These are phyloP conservation scores for Lindgomyces ingoldianus DNA, from an alignment of 495 filamentous ascomycete species.

Conservation along the genomic window DNA sequence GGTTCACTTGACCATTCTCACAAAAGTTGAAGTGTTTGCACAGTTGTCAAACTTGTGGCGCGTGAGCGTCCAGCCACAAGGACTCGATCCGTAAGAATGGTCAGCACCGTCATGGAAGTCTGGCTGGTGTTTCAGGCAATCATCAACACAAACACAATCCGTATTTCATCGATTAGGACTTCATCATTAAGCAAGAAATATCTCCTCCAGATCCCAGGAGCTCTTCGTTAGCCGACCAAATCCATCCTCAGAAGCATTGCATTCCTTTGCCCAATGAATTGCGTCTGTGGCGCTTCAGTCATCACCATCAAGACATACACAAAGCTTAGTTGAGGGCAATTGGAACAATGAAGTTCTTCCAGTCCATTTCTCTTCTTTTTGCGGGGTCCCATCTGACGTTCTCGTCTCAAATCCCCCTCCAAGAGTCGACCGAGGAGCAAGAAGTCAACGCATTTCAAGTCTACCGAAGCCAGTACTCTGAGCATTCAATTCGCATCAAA, in stretches of 20 bases:
- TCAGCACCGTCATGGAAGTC: too few relatives aligned
- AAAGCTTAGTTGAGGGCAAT: background rate
- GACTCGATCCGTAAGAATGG: too few relatives aligned
- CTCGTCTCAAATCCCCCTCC: constrained; percentile 18
- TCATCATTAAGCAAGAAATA: too few relatives aligned
- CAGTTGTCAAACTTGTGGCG: constrained; percentile 4
- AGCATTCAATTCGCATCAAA: constrained; percentile 47
- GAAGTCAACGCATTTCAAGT: constrained; percentile 23
- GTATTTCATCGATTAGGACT: too few relatives aligned
- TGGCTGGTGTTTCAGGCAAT: background rate
- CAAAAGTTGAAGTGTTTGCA: background rate
- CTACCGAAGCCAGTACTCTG: constrained; percentile 34
- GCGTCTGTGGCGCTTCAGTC: background rate
- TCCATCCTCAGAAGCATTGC: too few relatives aligned
- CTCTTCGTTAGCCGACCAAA: too few relatives aligned
- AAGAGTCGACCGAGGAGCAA: constrained; percentile 2
- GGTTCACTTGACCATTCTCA: background rate
- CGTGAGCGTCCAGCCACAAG: background rate
- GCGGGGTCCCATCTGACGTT: background rate
- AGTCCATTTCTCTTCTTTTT: background rate
- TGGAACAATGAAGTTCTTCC: constrained; percentile 11
- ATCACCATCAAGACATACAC: background rate
- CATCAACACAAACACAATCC: background rate
- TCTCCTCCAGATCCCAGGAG: too few relatives aligned
- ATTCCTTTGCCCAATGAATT: background rate